Percentiles rank a stretch among this genome's conserved stretches.
Conservation (phyloP, 192 early-diverging fungal species). For the Backusella parvicylindrica region DNA sequence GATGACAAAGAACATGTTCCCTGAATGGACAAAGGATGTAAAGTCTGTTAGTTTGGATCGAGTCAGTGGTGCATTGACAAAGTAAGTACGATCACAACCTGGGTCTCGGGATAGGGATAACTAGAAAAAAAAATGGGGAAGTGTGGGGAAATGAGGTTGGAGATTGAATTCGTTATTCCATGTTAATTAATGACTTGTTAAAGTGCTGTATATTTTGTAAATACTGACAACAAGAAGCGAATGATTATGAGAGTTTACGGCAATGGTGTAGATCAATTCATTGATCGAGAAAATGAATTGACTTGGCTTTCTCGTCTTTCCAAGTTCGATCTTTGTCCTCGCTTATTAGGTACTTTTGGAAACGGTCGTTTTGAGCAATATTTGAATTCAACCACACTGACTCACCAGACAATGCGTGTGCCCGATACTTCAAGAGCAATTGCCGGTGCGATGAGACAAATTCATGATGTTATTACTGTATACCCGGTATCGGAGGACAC, state of each 20-base stretch:
- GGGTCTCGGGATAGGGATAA: neutral
- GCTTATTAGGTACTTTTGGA: conserved; percentile 65
- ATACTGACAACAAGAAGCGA: conserved; percentile 2
- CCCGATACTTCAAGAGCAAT: conserved; percentile 63
- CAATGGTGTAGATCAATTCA: conserved; percentile 71
- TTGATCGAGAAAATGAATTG: conserved; percentile 76
- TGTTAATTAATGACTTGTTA: neutral
- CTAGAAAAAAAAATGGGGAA: neutral
- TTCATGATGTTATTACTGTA: conserved; percentile 65
- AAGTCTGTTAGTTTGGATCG: conserved; percentile 38
- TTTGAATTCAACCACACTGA: conserved; percentile 70
- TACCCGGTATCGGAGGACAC: conserved; percentile 49
- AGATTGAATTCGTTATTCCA: neutral
- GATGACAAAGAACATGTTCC: conserved; percentile 17
- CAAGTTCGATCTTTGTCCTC: conserved; percentile 68
- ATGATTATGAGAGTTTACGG: conserved; percentile 77
- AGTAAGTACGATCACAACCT: conserved; percentile 21
- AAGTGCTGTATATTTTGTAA: conserved; percentile 30
- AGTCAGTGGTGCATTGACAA: conserved; percentile 71
- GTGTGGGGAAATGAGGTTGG: neutral
- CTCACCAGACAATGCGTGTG: conserved; percentile 61
- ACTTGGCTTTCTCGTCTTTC: conserved; percentile 72
- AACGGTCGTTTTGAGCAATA: conserved; percentile 87
- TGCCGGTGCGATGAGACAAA: conserved; percentile 61
- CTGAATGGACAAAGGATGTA: conserved; percentile 25